Evolutionary conservation across 2,329 filamentous ascomycete genomes (phyloP), one percentile per base, ranked within the genome.

Genomic region (Aspergillus texensis): DNA sequence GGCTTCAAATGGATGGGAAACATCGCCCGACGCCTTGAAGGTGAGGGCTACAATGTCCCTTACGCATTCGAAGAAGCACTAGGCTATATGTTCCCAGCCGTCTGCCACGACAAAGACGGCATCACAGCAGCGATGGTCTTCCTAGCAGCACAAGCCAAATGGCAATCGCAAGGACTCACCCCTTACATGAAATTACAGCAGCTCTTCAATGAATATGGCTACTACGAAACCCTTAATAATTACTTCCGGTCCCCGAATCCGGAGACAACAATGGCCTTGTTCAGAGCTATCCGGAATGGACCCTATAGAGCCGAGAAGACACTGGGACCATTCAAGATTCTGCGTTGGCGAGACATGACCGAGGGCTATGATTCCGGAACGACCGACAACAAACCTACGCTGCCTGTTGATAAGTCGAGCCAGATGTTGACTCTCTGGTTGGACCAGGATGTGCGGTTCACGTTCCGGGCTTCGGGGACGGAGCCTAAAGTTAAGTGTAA

Each of bases 1-100:
- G 88, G 88, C 1, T 90, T 90, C 78, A 90, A 90, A 73, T 90
- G 88, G 88, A 83, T 90, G 65, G 88, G 86, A 2, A 89, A 89
- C 65, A 80, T 84, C 53, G 85, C 86, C 1, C 81, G 83, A 21
- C 77, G 83, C n/a, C 79, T 88, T 2, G 78, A 82, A 61, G 69
- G 72, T 3, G 70, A 78, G 60, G 85, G 84, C 28, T 85, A 84
- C 67, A 77, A 82, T 26, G 82, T 85, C 0, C 77, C 82, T 0
- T 89, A 84, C 69, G 87, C 86, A 1, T 90, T 86, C 67, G 88
- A 90, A 74, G 88, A 90, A 75, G 88, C 88, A 9, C 82, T 90
- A 26, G 88, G 88, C 1, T 90, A 88, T 73, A 89, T 89, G 88
- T 87, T 89, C 60, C 82, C 87, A 0, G 76, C 81, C 9, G 84